Conservation (phyloP, 1,139 yeast species). For the Suhomyces bolitotheri region DNA sequence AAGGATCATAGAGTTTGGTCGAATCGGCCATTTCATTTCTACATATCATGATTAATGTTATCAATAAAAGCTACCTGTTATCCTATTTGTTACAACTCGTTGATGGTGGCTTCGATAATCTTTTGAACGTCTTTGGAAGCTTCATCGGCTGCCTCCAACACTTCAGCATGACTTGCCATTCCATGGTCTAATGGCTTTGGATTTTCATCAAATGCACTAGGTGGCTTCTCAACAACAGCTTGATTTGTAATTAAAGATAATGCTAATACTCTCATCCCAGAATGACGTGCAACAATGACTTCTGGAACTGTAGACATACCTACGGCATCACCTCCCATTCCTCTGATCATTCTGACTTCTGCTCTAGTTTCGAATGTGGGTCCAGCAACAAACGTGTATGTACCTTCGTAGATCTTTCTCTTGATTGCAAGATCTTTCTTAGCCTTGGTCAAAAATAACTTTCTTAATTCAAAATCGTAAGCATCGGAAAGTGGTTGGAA, state of each 20-base stretch:
- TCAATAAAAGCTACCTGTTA: conserved; percentile 11
- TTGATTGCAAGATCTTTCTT: conserved; percentile 48
- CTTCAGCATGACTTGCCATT: conserved; percentile 89
- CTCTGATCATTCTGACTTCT: conserved; percentile 73
- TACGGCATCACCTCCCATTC: conserved; percentile 87
- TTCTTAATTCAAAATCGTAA: conserved; percentile 72
- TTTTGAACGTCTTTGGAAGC: conserved; percentile 81
- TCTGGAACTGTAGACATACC: conserved; percentile 99
- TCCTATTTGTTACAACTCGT: conserved; percentile 31
- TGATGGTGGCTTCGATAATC: conserved; percentile 65
- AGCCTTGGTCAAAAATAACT: conserved; percentile 55
- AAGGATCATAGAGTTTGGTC: conserved; percentile 5
- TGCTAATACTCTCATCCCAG: conserved; percentile 79
- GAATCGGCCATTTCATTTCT: conserved; percentile 10
- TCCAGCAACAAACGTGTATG: conserved; percentile 83
- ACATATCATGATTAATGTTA: conserved; percentile 13
- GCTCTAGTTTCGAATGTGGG: conserved; percentile 95
- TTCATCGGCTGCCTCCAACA: conserved; percentile 73
- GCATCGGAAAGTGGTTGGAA: conserved; percentile 90
- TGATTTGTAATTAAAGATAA: conserved; percentile 83
- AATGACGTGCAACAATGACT: conserved; percentile 87
- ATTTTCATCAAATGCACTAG: conserved; percentile 62
- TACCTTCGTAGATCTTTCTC: conserved; percentile 80
- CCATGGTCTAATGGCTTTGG: conserved; percentile 64
- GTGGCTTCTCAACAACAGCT: conserved; percentile 74